These are phyloP conservation scores for Zymoseptoria pseudotritici DNA, from an alignment of 2,329 filamentous ascomycete species.

Conservation along the genomic window DNA sequence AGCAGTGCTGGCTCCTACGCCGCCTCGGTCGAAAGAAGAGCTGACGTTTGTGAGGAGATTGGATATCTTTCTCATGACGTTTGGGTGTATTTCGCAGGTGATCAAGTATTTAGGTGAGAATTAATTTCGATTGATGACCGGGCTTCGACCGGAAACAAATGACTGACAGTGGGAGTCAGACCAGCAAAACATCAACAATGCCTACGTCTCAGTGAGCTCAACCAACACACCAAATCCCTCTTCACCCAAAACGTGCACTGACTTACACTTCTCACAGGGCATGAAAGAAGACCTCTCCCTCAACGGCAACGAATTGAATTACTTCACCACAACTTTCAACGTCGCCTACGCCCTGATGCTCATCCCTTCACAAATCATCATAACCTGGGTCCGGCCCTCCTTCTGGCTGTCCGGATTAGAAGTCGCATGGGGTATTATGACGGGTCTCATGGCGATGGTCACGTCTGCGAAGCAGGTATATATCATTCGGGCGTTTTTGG, in stretches of 20 bases:
- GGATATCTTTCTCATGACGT: constrained; percentile 35
- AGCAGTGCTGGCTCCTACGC: constrained; percentile 12
- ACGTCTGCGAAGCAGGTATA: constrained; percentile 23
- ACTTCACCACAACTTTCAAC: constrained; percentile 36
- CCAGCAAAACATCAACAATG: constrained; percentile 24
- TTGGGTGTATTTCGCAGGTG: constrained; percentile 36
- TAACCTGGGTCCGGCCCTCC: constrained; percentile 32
- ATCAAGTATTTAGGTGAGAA: constrained; percentile 20
- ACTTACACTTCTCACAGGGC: no score
- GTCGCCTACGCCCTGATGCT: constrained; percentile 35
- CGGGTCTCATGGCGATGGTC: constrained; percentile 26
- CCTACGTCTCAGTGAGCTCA: constrained; percentile 4
- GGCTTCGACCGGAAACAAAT: no score
- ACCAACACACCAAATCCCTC: not conserved
- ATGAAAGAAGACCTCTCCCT: constrained; percentile 24
- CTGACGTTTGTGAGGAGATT: constrained; percentile 32
- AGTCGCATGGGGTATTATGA: constrained; percentile 21
- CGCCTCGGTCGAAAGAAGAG: constrained; percentile 27
- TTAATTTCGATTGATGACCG: no score
- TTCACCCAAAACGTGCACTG: no score
- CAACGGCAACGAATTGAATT: constrained; percentile 23
- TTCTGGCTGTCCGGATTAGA: constrained; percentile 27
- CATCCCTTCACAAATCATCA: constrained; percentile 34
- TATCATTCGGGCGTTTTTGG: constrained; percentile 23
- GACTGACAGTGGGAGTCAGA: constrained; percentile 2